phyloP scores from a whole-genome alignment of 2,329 filamentous ascomycete genomes.

The Fusarium oligoseptatum region DNA sequence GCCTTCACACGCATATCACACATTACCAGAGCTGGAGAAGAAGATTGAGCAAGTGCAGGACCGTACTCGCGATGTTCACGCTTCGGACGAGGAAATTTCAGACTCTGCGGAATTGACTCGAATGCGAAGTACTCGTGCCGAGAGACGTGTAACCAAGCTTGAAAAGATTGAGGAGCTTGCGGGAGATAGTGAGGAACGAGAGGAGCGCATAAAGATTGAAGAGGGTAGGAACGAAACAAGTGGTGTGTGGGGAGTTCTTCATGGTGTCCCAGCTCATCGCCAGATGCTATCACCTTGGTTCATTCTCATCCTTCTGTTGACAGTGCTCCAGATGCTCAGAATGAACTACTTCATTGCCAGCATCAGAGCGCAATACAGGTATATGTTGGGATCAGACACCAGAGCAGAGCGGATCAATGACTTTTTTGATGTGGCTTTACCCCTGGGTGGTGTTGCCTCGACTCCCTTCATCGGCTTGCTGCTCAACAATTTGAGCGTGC shows the following conservation, averaged over 20 bases:
- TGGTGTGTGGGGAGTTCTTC: constrained; percentile 80
- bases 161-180: constrained; percentile 74
- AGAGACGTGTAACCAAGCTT: constrained; percentile 68
- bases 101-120: constrained; percentile 61
- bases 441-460: constrained; percentile 75
- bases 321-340: constrained; percentile 68
- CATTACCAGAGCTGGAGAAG: constrained; percentile 53
- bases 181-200: constrained; percentile 67
- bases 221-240: constrained; percentile 70
- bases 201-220: constrained; percentile 66
- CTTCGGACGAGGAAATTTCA: constrained; percentile 66
- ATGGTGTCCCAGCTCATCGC: constrained; percentile 71
- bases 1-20: constrained; percentile 56
- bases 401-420: constrained; percentile 54
- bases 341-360: constrained; percentile 82
- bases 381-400: constrained; percentile 69
- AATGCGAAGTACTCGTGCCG: constrained; percentile 58
- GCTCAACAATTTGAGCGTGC: constrained; percentile 75
- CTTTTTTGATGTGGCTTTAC: constrained; percentile 66
- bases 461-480: constrained; percentile 80
- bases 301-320: constrained; percentile 77
- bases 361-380: constrained; percentile 77
- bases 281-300: constrained; percentile 81
- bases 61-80: constrained; percentile 59
- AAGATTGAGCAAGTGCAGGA: constrained; percentile 57